Evolutionary conservation across 2,329 filamentous ascomycete genomes (phyloP).

Genomic region (Trichoderma afroharzianum): DNA sequence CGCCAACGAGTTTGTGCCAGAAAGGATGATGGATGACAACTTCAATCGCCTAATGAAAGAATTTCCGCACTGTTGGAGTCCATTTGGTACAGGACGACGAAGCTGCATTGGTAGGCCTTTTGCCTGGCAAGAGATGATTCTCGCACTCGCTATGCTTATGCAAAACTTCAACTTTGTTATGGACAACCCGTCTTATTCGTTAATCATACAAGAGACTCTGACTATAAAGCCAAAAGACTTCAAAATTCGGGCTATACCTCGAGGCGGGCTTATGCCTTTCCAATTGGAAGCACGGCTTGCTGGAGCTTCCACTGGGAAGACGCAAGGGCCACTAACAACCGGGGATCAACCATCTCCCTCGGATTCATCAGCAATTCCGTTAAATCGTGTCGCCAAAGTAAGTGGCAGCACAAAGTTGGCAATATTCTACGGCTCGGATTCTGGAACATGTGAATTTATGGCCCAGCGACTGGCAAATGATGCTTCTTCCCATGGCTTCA

Average conservation of each 20-base stretch:
- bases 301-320: neutral
- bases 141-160: conserved; percentile 51
- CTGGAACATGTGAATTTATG: neutral
- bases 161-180: conserved; percentile 61
- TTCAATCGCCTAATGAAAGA: conserved; percentile 44
- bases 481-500: neutral
- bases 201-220: conserved; percentile 45
- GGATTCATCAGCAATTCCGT: neutral
- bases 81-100: conserved; percentile 60
- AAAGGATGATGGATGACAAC: conserved; percentile 61
- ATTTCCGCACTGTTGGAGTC: conserved; percentile 40
- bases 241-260: conserved; percentile 50
- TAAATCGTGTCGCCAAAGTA: neutral
- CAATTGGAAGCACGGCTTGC: neutral
- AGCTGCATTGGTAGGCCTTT: conserved; percentile 65
- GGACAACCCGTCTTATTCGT: conserved; percentile 42
- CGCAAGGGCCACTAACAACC: neutral
- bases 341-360: neutral
- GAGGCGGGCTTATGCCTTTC: conserved; percentile 23
- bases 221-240: conserved; percentile 57
- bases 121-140: conserved; percentile 64
- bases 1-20: conserved; percentile 58
- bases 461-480: neutral
- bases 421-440: neutral
- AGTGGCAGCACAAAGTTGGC: neutral